Evolutionary conservation across 2,329 filamentous ascomycete species (phyloP).

Genomic region (Gaeumannomyces sp.): DNA sequence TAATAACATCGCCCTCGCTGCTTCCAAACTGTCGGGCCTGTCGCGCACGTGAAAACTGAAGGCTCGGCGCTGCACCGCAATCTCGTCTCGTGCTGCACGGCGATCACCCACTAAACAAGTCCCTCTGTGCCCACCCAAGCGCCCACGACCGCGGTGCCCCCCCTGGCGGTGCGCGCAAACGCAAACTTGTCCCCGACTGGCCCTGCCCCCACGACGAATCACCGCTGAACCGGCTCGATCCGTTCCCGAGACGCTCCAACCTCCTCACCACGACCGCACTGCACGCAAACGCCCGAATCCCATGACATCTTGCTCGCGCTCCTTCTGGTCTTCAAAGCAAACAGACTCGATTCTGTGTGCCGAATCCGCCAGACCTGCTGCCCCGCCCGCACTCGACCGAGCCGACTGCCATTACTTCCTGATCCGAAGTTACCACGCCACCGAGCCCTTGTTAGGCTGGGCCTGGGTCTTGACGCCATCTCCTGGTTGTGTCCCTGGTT

Average conservation of each 20-base stretch:
- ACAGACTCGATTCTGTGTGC: neutral
- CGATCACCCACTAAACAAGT: neutral
- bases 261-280: neutral
- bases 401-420: neutral
- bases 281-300: neutral
- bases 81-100: neutral
- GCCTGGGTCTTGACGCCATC: neutral
- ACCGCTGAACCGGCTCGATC: neutral
- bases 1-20: neutral
- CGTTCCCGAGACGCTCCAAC: neutral
- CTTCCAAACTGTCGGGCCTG: neutral
- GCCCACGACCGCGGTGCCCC: neutral
- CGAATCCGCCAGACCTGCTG: neutral
- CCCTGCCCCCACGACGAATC: neutral
- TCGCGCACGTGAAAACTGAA: neutral
- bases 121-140: neutral
- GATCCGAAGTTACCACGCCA: neutral
- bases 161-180: neutral
- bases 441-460: neutral
- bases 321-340: neutral
- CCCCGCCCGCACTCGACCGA: neutral
- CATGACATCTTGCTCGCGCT: neutral
- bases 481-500: neutral
- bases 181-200: neutral
- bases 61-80: neutral